These are phyloP conservation scores for Bipolaris sorokiniana DNA, from an alignment of 2,329 filamentous ascomycete genomes.

Conservation along the genomic window DNA sequence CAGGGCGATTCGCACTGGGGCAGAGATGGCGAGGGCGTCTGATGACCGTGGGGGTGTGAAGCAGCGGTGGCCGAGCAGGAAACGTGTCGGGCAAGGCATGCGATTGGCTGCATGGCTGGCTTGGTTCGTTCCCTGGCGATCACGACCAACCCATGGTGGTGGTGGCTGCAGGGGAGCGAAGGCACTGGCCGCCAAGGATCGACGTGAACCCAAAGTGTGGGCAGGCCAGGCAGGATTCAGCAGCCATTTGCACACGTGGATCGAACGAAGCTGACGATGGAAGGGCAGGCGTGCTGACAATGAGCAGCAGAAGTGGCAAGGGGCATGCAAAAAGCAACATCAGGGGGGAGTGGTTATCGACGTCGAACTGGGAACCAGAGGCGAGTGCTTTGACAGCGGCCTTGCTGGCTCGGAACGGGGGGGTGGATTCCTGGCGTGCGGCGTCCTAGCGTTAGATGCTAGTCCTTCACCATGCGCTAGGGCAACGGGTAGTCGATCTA, in stretches of 20 bases:
- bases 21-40: background rate
- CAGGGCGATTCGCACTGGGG: background rate
- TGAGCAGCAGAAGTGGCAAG: background rate
- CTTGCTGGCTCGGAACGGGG: conserved; percentile 16
- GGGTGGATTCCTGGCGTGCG: conserved; percentile 14
- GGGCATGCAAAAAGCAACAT: conserved; percentile 1
- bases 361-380: conserved; percentile 4
- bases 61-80: conserved; percentile 15
- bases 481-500: conserved; percentile 15
- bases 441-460: conserved; percentile 12
- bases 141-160: conserved; percentile 7
- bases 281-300: too few relatives aligned
- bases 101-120: conserved; percentile 14
- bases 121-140: conserved; percentile 14
- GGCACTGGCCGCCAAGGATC: conserved; percentile 13
- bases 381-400: conserved; percentile 17
- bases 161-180: conserved; percentile 19
- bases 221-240: background rate
- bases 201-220: conserved; percentile 6
- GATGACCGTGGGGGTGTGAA: background rate
- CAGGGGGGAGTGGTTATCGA: conserved; percentile 1
- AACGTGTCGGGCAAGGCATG: conserved; percentile 15
- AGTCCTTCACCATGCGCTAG: conserved; percentile 16
- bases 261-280: background rate
- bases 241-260: background rate